These are phyloP conservation scores for Kodamaea sagamina DNA, from an alignment of 805 yeast species.

Conservation along the genomic window DNA sequence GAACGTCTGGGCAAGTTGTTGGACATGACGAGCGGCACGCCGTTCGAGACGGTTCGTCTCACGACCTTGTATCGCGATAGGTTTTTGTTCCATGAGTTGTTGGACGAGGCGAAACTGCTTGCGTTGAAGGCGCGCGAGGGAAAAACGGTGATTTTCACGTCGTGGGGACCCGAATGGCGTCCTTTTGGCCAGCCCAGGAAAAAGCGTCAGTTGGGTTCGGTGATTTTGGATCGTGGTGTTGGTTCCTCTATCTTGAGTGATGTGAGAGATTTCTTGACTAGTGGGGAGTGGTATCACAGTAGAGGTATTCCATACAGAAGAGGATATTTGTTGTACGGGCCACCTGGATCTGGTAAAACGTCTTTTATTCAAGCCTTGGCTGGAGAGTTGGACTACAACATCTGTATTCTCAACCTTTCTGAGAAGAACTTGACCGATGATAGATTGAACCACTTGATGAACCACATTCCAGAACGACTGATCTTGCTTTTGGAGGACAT, in stretches of 20 bases:
- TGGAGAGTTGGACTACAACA: constrained; percentile 93
- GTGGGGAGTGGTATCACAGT: constrained; percentile 90
- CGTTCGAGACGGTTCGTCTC: constrained; percentile 93
- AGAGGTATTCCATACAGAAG: constrained; percentile 98
- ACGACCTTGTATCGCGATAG: constrained; percentile 88
- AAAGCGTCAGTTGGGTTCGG: constrained; percentile 82
- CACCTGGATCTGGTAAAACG: constrained; percentile 97
- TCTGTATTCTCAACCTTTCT: constrained; percentile 86
- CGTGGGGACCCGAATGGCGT: constrained; percentile 99
- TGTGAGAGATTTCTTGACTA: constrained; percentile 72
- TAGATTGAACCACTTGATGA: constrained; percentile 90
- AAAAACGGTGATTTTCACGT: constrained; percentile 87
- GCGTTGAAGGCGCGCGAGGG: constrained; percentile 87
- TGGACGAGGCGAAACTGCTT: constrained; percentile 79
- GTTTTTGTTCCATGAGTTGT: constrained; percentile 62
- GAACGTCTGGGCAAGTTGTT: constrained; percentile 88
- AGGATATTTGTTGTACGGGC: constrained; percentile 92
- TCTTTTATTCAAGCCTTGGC: constrained; percentile 96
- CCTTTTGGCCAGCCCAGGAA: constrained; percentile 95
- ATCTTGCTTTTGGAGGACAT: constrained; percentile 86
- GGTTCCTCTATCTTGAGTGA: constrained; percentile 67
- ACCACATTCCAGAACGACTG: constrained; percentile 89
- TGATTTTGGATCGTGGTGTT: constrained; percentile 76
- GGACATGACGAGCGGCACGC: constrained; percentile 88
- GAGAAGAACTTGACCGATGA: constrained; percentile 94